phyloP scores from a whole-genome alignment of 805 yeast genomes.

The Metschnikowia kofuensis region DNA sequence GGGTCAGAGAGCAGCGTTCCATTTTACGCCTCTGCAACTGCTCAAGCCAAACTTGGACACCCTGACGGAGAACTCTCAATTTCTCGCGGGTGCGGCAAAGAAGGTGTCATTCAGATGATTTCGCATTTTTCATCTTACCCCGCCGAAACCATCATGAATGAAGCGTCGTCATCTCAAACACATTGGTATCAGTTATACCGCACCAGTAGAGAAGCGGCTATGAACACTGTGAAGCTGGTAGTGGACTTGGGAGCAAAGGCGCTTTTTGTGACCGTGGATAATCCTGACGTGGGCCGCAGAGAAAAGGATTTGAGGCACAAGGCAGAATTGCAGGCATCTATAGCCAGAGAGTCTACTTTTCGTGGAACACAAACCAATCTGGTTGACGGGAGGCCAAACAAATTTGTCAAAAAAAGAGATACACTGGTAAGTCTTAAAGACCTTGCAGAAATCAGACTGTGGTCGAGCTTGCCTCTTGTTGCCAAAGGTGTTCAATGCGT shows the following conservation, averaged over 20 bases:
- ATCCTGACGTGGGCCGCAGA: slow-evolving; percentile 76
- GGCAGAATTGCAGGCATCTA: slow-evolving; percentile 3
- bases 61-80: slow-evolving; percentile 89
- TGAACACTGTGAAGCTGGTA: slow-evolving; percentile 63
- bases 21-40: slow-evolving; percentile 89
- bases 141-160: slow-evolving; percentile 78
- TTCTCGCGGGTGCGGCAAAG: slow-evolving; percentile 76
- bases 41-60: slow-evolving; percentile 87
- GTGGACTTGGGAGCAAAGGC: slow-evolving; percentile 61
- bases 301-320: slow-evolving; percentile 47
- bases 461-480: slow-evolving; percentile 43
- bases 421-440: slow-evolving; percentile 36
- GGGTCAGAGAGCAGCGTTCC: slow-evolving; percentile 74
- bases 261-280: slow-evolving; percentile 86
- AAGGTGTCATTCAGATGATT: slow-evolving; percentile 78
- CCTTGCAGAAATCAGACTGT: slow-evolving; percentile 31
- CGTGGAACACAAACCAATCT: slow-evolving; percentile 5
- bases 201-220: slow-evolving; percentile 55
- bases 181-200: slow-evolving; percentile 92
- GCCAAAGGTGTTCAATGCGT: slow-evolving; percentile 67
- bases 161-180: slow-evolving; percentile 60
- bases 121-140: slow-evolving; percentile 90
- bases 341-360: too few species aligned
- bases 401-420: slow-evolving; percentile 19
- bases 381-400: slow-evolving; percentile 8